phyloP scores from a whole-genome alignment of 164 flowering plant species.

The Berberis vulgaris region DNA sequence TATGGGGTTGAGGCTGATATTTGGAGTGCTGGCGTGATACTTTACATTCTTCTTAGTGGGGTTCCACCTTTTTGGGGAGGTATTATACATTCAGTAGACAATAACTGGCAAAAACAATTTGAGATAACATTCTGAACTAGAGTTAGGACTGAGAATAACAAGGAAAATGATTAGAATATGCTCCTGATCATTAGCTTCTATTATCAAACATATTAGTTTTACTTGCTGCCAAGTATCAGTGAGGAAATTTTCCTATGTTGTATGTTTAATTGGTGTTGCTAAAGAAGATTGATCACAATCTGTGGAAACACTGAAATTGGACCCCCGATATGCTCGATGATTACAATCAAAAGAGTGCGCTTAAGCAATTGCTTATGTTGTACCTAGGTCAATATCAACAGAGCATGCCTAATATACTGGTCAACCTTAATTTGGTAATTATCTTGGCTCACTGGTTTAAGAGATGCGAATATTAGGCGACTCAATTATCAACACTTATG shows the following conservation, averaged over 20 bases:
- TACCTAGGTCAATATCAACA: no score
- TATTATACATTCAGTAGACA: conserved; percentile 11
- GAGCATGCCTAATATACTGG: no score
- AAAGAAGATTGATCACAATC: no score
- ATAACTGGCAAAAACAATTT: not conserved
- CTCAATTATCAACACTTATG: no score
- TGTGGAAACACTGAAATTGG: no score
- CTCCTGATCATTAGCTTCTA: not conserved
- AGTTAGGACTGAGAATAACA: not conserved
- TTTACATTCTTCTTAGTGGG: conserved; percentile 87
- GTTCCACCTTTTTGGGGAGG: conserved; percentile 98
- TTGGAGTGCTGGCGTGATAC: conserved; percentile 96
- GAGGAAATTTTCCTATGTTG: not conserved
- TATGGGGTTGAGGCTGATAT: conserved; percentile 92
- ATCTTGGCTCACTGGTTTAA: no score
- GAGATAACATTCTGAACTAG: not conserved
- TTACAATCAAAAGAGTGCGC: no score
- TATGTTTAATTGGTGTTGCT: not conserved
- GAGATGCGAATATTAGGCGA: no score
- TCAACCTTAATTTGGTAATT: no score
- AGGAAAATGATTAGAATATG: no score
- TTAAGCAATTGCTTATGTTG: no score
- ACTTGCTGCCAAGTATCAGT: not conserved
- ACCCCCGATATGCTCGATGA: no score
- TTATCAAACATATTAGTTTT: not conserved